phyloP scores from a whole-genome alignment of 169 alveolate species.

The Theileria sp. region DNA sequence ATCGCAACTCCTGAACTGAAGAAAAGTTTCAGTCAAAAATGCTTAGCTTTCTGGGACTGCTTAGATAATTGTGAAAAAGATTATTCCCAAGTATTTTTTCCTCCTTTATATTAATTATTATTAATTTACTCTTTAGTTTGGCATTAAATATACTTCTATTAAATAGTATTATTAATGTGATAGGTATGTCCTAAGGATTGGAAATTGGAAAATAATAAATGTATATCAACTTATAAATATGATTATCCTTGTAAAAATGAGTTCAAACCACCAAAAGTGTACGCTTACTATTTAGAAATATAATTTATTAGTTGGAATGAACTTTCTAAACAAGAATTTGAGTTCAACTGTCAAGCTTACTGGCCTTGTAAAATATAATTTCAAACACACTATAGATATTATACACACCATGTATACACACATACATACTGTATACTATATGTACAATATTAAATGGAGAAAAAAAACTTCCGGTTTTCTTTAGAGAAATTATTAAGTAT shows the following conservation, averaged over 20 bases:
- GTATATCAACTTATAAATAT: background rate
- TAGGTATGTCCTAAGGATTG: constrained; percentile 59
- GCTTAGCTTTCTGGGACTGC: constrained; percentile 77
- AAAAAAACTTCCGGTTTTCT: background rate
- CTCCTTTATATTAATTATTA: background rate
- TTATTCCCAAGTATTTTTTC: constrained; percentile 21
- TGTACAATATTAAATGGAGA: too few relatives aligned
- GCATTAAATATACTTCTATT: background rate
- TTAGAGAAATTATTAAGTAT: background rate
- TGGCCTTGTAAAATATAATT: constrained; percentile 66
- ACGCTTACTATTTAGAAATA: background rate
- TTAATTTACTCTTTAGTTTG: too few relatives aligned
- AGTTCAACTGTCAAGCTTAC: constrained; percentile 62
- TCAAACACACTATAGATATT: background rate
- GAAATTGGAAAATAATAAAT: constrained; percentile 12
- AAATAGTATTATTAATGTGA: background rate
- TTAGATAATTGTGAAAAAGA: constrained; percentile 67
- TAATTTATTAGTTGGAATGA: constrained; percentile 41
- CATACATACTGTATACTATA: background rate
- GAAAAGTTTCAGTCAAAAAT: constrained; percentile 52
- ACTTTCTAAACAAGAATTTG: constrained; percentile 67
- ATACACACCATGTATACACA: background rate
- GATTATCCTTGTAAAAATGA: constrained; percentile 28
- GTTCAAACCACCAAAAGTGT: constrained; percentile 33
- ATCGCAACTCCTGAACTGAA: constrained; percentile 46